phyloP scores from a whole-genome alignment of 345 rosid species.

The Boechera retrofracta region DNA sequence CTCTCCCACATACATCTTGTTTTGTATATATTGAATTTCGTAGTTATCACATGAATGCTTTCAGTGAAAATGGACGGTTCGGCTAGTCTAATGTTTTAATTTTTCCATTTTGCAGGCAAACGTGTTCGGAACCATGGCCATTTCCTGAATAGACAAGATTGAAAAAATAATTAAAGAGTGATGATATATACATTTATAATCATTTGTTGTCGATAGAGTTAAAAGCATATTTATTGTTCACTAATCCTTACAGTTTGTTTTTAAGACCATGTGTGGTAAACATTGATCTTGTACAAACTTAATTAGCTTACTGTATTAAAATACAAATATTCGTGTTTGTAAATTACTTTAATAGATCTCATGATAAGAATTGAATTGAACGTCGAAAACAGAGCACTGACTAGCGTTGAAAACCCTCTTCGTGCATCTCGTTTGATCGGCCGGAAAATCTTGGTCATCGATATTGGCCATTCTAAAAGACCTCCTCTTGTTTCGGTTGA shows the following conservation, averaged over 20 bases:
- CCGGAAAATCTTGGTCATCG: no score
- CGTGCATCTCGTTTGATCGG: background rate
- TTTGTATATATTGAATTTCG: background rate
- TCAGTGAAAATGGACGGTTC: background rate
- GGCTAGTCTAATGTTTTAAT: background rate
- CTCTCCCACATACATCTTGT: background rate
- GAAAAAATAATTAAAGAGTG: conserved; percentile 5
- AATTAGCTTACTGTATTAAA: background rate
- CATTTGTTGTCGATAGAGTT: conserved; percentile 14
- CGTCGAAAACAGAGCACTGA: background rate
- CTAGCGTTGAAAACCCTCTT: background rate
- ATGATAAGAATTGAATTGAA: background rate
- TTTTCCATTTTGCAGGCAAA: conserved; percentile 51
- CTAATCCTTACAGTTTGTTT: conserved; percentile 8
- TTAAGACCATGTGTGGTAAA: conserved; percentile 14
- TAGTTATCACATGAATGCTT: background rate
- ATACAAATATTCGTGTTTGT: conserved; percentile 27
- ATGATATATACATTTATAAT: background rate
- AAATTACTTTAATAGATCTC: background rate
- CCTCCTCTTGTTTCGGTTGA: background rate
- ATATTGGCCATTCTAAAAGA: background rate
- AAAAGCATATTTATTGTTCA: conserved; percentile 2
- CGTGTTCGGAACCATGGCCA: conserved; percentile 63
- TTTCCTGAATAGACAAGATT: conserved; percentile 36
- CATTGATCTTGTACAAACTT: conserved; percentile 13